These are phyloP conservation scores for Pyricularia sp. DNA, from an alignment of 2,329 filamentous ascomycete genomes.

Conservation along the genomic window DNA sequence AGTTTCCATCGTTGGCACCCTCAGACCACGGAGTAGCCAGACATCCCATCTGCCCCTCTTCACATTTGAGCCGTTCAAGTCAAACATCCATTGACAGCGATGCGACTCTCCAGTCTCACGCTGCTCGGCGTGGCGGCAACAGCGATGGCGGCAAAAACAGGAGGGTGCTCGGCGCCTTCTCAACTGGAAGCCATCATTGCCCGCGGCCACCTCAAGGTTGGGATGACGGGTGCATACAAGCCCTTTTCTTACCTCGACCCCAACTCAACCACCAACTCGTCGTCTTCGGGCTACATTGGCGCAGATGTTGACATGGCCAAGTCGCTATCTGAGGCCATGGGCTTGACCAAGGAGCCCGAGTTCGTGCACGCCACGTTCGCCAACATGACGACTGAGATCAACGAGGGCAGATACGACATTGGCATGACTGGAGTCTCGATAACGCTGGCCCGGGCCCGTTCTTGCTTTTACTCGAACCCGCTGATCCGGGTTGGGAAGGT, in stretches of 20 bases:
- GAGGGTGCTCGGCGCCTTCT: not conserved
- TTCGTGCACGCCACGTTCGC: slow-evolving; percentile 1
- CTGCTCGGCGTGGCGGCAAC: not conserved
- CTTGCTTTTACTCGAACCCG: not conserved
- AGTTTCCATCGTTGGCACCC: not conserved
- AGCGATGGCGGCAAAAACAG: not conserved
- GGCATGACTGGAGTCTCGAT: slow-evolving; percentile 2
- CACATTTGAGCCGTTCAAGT: not conserved
- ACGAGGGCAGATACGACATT: slow-evolving; percentile 1
- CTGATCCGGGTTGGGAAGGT: slow-evolving; percentile 1
- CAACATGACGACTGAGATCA: slow-evolving; percentile 2
- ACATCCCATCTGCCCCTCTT: not conserved
- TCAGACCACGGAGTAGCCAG: not conserved
- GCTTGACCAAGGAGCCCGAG: not conserved
- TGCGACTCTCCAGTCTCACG: not conserved
- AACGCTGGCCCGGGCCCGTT: not conserved
- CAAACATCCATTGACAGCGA: not conserved
- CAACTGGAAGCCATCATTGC: not conserved
- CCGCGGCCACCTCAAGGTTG: not conserved
- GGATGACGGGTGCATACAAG: slow-evolving; percentile 2
- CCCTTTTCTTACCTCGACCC: not conserved
- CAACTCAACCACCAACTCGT: not conserved
- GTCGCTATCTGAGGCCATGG: not conserved
- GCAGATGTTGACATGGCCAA: slow-evolving; percentile 1
- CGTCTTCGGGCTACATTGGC: not conserved